Evolutionary conservation across 345 rosid genomes (phyloP).

Genomic region (Hypericum perforatum): DNA sequence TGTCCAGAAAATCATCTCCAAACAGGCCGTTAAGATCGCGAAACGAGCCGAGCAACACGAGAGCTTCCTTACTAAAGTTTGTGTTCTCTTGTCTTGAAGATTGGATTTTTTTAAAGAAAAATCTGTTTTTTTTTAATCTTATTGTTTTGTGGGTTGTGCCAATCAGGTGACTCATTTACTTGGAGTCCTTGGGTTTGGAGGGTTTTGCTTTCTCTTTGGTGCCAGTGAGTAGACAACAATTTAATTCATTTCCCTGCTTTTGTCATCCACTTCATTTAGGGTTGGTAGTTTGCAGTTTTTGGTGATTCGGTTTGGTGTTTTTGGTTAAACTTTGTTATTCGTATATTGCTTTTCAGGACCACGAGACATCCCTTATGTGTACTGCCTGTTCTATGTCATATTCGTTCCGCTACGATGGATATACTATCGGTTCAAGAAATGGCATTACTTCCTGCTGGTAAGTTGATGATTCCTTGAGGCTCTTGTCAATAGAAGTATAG

Average conservation of each 20-base stretch:
- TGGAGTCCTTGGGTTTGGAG: conserved; percentile 92
- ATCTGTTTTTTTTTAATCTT: neutral
- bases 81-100: conserved; percentile 1
- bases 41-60: conserved; percentile 94
- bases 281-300: conserved; percentile 9
- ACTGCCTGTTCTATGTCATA: conserved; percentile 63
- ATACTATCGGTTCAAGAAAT: conserved; percentile 88
- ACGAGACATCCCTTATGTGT: conserved; percentile 72
- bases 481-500: no score
- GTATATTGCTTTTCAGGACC: conserved; percentile 72
- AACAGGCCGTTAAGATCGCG: conserved; percentile 88
- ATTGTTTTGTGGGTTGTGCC: conserved; percentile 14
- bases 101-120: neutral
- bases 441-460: conserved; percentile 98
- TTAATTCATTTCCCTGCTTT: conserved; percentile 14
- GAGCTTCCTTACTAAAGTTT: conserved; percentile 68
- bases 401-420: conserved; percentile 98
- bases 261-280: neutral
- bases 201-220: conserved; percentile 83
- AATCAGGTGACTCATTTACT: conserved; percentile 72
- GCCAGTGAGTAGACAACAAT: conserved; percentile 52
- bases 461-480: conserved; percentile 7
- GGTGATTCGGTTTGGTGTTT: no score
- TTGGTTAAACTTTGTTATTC: no score
- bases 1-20: conserved; percentile 55